Conservation (phyloP, 805 yeast species). For the Pichia occidentalis region DNA sequence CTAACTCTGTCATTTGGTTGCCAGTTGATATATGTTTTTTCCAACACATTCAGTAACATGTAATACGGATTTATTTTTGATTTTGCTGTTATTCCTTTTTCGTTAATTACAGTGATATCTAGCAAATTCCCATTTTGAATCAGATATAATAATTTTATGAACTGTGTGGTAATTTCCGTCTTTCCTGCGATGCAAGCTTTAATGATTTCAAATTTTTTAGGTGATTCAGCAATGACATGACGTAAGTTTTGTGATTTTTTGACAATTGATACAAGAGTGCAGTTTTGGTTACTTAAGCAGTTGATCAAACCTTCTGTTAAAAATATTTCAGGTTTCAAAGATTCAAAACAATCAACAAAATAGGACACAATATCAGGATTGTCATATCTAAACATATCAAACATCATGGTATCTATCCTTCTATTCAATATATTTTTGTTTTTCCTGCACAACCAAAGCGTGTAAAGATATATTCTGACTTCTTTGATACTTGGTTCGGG, state of each 20-base stretch:
- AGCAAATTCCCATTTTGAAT: background rate
- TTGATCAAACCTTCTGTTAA: conserved; percentile 5
- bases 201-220: conserved; percentile 5
- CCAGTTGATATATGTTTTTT: too few relatives aligned
- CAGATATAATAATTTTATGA: background rate
- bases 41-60: too few relatives aligned
- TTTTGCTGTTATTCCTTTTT: too few relatives aligned
- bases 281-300: background rate
- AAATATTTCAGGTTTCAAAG: conserved; percentile 1
- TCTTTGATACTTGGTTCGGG: conserved; percentile 2
- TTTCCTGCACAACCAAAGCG: background rate
- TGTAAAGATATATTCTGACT: conserved; percentile 2
- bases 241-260: background rate
- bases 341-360: conserved; percentile 6
- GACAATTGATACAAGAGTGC: conserved; percentile 3
- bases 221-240: background rate
- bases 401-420: conserved; percentile 5
- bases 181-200: conserved; percentile 6
- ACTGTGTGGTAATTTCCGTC: background rate
- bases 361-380: background rate
- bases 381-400: conserved; percentile 10
- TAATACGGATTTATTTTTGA: too few relatives aligned
- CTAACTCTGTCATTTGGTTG: conserved; percentile 3
- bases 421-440: background rate
- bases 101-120: background rate